A percentile compares a stretch with the other conserved stretches of the same genome.
Evolutionary conservation across 805 yeast species (phyloP).

Genomic region (Torulaspora gathmanii): DNA sequence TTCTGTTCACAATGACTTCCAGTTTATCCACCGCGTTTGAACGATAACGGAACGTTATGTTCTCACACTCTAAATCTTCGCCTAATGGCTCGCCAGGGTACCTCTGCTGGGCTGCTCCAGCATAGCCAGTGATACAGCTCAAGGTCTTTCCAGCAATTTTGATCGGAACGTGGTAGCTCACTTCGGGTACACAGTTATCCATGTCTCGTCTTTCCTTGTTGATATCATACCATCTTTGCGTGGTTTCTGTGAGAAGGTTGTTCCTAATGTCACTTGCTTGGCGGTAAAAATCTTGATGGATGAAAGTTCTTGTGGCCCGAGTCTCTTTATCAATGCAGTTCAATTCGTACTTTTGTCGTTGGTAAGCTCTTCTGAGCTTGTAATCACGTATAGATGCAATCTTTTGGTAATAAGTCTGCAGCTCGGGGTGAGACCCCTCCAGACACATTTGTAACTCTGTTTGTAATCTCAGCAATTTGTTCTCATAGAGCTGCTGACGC

Average conservation of each 20-base stretch:
- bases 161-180: constrained; percentile 45
- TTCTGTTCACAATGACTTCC: constrained; percentile 60
- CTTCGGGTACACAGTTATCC: constrained; percentile 50
- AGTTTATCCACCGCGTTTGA: constrained; percentile 38
- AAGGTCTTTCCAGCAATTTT: constrained; percentile 33
- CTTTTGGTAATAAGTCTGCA: constrained; percentile 63
- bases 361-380: constrained; percentile 49
- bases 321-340: constrained; percentile 79
- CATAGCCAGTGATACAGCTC: constrained; percentile 38
- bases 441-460: constrained; percentile 82
- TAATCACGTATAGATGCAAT: constrained; percentile 72
- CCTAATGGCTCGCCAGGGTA: constrained; percentile 32
- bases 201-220: constrained; percentile 80
- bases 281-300: constrained; percentile 79
- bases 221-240: constrained; percentile 86
- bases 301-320: constrained; percentile 65
- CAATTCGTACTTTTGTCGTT: constrained; percentile 58
- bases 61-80: constrained; percentile 41
- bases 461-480: constrained; percentile 69
- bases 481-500: constrained; percentile 80
- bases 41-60: constrained; percentile 40
- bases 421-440: constrained; percentile 88
- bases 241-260: constrained; percentile 62
- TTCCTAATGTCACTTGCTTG: constrained; percentile 62
- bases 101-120: constrained; percentile 34